These are phyloP conservation scores for Mikania micrantha DNA, from an alignment of 129 eudicot species.

Conservation along the genomic window DNA sequence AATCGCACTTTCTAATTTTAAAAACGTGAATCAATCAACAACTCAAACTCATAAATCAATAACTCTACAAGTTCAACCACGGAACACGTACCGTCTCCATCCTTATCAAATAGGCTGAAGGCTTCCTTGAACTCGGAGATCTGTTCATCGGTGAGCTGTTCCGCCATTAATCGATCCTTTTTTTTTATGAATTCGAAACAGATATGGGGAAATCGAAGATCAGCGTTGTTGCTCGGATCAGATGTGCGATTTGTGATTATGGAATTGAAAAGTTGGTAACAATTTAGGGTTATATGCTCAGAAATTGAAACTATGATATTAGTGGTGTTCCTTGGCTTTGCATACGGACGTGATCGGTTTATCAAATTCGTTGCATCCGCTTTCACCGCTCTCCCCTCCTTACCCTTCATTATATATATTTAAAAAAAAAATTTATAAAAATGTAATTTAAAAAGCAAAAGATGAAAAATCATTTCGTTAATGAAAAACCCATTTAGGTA, in stretches of 20 bases:
- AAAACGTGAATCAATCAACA: no score
- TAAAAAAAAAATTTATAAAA: no score
- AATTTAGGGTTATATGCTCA: background rate
- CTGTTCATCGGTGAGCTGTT: background rate
- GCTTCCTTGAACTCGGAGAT: constrained; percentile 2
- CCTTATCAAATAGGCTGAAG: background rate
- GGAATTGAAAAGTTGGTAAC: background rate
- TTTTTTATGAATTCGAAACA: background rate
- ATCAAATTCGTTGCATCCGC: background rate
- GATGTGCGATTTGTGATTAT: background rate
- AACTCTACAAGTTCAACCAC: background rate
- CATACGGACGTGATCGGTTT: background rate
- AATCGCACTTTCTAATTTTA: no score
- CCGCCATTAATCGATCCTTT: background rate
- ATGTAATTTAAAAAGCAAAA: no score
- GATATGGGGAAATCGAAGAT: background rate
- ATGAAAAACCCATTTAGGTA: no score
- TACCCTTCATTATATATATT: no score
- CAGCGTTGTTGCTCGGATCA: background rate
- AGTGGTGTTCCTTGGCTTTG: background rate
- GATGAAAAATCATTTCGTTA: no score
- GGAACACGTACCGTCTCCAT: background rate
- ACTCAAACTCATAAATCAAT: no score
- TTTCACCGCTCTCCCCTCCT: background rate
- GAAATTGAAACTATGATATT: background rate